phyloP scores from a whole-genome alignment of 345 rosid genomes.

The Pugionium cornutum region DNA sequence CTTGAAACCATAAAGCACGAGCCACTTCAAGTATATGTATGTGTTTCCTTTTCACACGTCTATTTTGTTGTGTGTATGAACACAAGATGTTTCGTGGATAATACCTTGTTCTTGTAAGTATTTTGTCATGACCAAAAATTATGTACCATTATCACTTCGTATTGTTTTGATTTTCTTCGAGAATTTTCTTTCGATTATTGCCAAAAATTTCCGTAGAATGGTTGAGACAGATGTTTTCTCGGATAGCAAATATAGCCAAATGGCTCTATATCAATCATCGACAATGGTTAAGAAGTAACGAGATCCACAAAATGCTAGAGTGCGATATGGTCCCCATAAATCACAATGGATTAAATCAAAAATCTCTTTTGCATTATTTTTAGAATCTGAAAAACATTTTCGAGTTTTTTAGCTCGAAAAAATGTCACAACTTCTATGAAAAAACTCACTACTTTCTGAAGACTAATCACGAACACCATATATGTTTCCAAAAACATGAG shows the following conservation, averaged over 20 bases:
- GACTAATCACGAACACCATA: background rate
- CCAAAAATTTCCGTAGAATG: background rate
- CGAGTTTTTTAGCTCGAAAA: background rate
- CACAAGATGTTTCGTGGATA: too few species aligned
- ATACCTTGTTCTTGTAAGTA: too few species aligned
- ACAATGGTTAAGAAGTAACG: too few species aligned
- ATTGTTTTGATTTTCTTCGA: background rate
- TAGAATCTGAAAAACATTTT: too few species aligned
- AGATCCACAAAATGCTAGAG: background rate
- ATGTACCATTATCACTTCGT: background rate
- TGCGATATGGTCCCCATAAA: background rate
- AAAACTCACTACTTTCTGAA: background rate
- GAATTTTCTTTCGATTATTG: background rate
- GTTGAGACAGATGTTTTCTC: background rate
- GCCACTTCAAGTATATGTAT: too few species aligned
- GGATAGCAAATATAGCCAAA: too few species aligned
- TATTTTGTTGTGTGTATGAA: too few species aligned
- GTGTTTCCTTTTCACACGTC: too few species aligned
- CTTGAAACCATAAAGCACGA: too few species aligned
- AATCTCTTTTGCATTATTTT: background rate
- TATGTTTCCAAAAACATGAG: background rate
- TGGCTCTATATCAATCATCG: too few species aligned
- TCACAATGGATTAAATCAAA: background rate
- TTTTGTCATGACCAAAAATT: too few species aligned
- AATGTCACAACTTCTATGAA: background rate